Conservation (phyloP, 192 early-diverging fungal species). For the Rhizoclosmatium globosum region DNA sequence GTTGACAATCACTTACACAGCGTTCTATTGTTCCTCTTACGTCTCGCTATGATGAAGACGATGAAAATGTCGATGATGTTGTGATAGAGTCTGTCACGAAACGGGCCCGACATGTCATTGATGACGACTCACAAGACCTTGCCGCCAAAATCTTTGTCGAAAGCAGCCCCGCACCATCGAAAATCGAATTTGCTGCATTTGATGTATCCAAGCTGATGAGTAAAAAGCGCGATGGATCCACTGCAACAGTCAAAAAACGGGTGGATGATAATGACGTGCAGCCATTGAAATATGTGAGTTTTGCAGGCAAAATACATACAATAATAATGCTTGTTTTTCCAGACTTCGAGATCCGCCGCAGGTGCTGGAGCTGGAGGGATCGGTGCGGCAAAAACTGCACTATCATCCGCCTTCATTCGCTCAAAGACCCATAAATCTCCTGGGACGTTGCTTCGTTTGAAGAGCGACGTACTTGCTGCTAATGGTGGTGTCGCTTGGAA, state of each 20-base stretch:
- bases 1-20: too few species aligned
- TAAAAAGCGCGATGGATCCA: neutral
- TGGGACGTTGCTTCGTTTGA: neutral
- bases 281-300: slow-evolving; percentile 28
- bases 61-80: too few species aligned
- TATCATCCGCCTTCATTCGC: slow-evolving; percentile 9
- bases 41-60: too few species aligned
- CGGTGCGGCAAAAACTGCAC: neutral
- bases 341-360: slow-evolving; percentile 17
- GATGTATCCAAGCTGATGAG: slow-evolving; percentile 19
- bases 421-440: neutral
- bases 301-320: neutral
- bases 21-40: too few species aligned
- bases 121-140: too few species aligned
- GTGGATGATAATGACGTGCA: slow-evolving; percentile 11
- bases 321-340: neutral
- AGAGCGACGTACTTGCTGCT: slow-evolving; percentile 9
- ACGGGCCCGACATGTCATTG: too few species aligned
- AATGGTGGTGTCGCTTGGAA: slow-evolving; percentile 21
- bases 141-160: too few species aligned
- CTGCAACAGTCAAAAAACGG: neutral
- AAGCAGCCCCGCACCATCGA: neutral
- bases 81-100: too few species aligned
- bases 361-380: neutral
- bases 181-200: slow-evolving; percentile 15